Conservation (phyloP, 164 flowering plant genomes). For the Vitis rotundifolia region DNA sequence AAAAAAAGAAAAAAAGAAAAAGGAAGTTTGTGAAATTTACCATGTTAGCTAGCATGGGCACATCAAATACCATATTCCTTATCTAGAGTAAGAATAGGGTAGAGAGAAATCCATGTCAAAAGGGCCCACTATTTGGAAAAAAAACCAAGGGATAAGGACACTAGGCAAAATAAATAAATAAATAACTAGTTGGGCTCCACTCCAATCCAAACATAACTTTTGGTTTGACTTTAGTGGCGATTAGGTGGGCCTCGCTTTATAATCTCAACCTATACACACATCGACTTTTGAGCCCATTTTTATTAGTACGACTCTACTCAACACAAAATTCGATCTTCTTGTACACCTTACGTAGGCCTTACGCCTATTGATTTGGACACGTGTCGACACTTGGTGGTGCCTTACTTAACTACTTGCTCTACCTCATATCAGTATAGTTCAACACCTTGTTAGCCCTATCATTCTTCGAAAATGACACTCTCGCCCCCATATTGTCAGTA, state of each 20-base stretch:
- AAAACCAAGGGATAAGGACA: too few relatives aligned
- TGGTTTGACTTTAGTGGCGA: not conserved
- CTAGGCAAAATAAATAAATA: too few relatives aligned
- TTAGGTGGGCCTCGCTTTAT: not conserved
- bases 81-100: too few relatives aligned
- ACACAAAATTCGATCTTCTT: not conserved
- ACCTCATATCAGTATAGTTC: constrained; percentile 1
- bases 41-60: too few relatives aligned
- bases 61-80: too few relatives aligned
- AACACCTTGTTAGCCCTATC: constrained; percentile 6
- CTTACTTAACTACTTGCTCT: not conserved
- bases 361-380: not conserved
- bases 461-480: constrained; percentile 9
- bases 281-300: not conserved
- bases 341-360: not conserved
- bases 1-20: too few relatives aligned
- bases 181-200: too few relatives aligned
- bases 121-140: too few relatives aligned
- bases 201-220: too few relatives aligned
- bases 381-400: not conserved
- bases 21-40: too few relatives aligned
- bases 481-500: not conserved
- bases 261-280: not conserved
- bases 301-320: not conserved
- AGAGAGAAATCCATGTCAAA: too few relatives aligned